Evolutionary conservation across 371 early-diverging fungal species (phyloP).

Genomic region (Mortierella sp.): DNA sequence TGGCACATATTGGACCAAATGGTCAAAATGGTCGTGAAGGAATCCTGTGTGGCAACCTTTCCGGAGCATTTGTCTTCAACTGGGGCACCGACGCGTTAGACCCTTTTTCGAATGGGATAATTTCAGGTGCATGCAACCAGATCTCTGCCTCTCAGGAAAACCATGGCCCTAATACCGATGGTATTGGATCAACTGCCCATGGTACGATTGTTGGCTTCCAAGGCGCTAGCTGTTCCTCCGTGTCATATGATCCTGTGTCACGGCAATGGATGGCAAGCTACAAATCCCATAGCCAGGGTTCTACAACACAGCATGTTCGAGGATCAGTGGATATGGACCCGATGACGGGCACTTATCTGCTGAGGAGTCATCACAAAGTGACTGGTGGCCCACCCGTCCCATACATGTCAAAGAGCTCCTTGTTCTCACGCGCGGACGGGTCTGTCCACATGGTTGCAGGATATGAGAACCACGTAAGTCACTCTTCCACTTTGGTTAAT

Average conservation of each 20-base stretch:
- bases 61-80: conserved; percentile 38
- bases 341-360: conserved; percentile 3
- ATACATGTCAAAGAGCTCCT: conserved; percentile 20
- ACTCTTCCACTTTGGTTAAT: background rate
- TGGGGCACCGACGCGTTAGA: background rate
- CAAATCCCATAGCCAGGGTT: conserved; percentile 10
- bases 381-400: conserved; percentile 26
- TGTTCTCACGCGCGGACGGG: conserved; percentile 31
- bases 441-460: conserved; percentile 39
- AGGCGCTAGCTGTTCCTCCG: conserved; percentile 25
- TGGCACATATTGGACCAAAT: conserved; percentile 28
- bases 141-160: no score
- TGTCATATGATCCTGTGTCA: conserved; percentile 29
- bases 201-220: conserved; percentile 8
- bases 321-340: conserved; percentile 20
- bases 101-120: background rate
- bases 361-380: conserved; percentile 24
- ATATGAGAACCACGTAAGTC: conserved; percentile 27
- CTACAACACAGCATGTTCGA: conserved; percentile 25
- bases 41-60: conserved; percentile 38
- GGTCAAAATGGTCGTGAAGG: conserved; percentile 18
- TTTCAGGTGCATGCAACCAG: background rate
- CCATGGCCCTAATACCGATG: no score
- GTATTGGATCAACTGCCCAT: no score
- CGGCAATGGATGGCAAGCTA: conserved; percentile 45